Percentiles rank a stretch among this genome's conserved stretches.
Evolutionary conservation across 2,329 filamentous ascomycete species (phyloP).

Genomic region (Cadophora sp.): DNA sequence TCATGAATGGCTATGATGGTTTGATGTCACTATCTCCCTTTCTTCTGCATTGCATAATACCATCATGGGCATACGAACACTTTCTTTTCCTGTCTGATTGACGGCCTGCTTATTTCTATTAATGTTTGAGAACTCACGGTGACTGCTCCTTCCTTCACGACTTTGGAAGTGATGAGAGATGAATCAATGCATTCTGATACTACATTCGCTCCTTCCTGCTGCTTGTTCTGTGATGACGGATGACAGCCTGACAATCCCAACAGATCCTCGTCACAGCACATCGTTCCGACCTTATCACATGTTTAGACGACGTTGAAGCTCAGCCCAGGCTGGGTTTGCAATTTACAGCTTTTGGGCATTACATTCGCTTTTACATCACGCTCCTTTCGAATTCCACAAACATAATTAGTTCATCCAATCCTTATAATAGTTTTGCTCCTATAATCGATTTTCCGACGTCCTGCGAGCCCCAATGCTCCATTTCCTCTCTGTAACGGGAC

Average conservation of each 20-base stretch:
- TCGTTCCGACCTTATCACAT: background rate
- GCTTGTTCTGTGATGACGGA: background rate
- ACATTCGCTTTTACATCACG: constrained; percentile 7
- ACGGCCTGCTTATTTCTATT: background rate
- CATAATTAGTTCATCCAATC: background rate
- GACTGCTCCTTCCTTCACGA: constrained; percentile 17
- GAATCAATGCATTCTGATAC: constrained; percentile 8
- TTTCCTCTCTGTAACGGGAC: background rate
- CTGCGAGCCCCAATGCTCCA: background rate
- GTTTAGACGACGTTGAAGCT: constrained; percentile 1
- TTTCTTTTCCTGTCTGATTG: constrained; percentile 22
- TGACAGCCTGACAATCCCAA: background rate
- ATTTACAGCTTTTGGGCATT: constrained; percentile 7
- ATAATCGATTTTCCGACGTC: background rate
- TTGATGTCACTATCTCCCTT: constrained; percentile 13
- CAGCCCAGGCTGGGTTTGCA: constrained; percentile 5
- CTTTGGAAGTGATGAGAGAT: background rate
- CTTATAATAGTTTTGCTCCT: background rate
- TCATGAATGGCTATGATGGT: constrained; percentile 24
- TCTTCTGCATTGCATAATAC: constrained; percentile 19
- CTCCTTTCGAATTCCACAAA: background rate
- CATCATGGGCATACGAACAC: constrained; percentile 21
- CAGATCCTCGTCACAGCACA: background rate
- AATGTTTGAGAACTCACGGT: constrained; percentile 22
- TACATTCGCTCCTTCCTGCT: background rate